Evolutionary conservation across 805 yeast genomes (phyloP), one percentile per base, ranked within the genome.

Genomic region (Millerozyma miso): DNA sequence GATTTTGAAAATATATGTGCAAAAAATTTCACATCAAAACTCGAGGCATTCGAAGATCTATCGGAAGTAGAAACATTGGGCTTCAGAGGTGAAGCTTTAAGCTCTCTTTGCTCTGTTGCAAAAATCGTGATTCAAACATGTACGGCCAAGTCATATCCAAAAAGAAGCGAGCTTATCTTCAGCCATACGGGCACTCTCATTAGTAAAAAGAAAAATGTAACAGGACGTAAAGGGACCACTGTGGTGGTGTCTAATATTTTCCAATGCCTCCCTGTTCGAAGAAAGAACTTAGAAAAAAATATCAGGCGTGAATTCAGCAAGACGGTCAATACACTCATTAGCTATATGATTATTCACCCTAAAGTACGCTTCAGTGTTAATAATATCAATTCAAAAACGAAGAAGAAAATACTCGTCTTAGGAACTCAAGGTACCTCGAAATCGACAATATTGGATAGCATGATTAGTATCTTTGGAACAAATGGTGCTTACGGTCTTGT

Each of bases 71-170:
- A 53, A 3, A 81, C 90, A 0, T 62, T 83, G 23, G 95, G 95
- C 0, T 86, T 86, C 53, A 70, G 95, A 60, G 95, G 95, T 19
- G 93, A 86, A 58, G 93, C 93, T 0, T 66, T 86, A 55, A 79
- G 85, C 49, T 83, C 91, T 0, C 54, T 86, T 7, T 81, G 88
- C 54, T 73, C 81, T 4, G 65, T 85, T 14, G 60, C 80, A 1
- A 62, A 68, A 4, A 58, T 85, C 4, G 50, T 54, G 5, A 68
- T 85, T 1, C 59, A 54, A 1, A 85, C 89, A 0, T 71, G 84
- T 3, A 69, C 76, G 2, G 48, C 48, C 4, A 57, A 63, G 0
- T 65, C 59, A 1, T 71, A 74, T 3, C 90, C 93, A 1, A 65
- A 67, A 34, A 93, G 88, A 2, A 66, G 73, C 31, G 65, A 60